Evolutionary conservation across 1,139 yeast genomes (phyloP).

Genomic region (Magnusiomyces paraingens): DNA sequence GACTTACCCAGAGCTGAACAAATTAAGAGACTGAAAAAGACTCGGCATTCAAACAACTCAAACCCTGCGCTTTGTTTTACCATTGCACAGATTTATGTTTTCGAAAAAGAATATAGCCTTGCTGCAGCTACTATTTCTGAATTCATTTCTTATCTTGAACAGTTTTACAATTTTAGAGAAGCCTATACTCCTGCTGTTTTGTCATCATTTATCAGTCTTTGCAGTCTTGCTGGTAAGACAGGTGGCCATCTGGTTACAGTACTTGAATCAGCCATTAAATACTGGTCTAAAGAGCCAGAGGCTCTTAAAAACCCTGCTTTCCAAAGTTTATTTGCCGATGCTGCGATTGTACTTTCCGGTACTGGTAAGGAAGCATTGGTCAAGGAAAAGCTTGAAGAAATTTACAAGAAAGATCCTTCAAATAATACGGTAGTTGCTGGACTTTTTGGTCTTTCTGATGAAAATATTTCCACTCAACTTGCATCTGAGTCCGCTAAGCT

Average conservation of each 20-base stretch:
- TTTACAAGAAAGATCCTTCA: slow-evolving; percentile 10
- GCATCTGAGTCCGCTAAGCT: slow-evolving; percentile 18
- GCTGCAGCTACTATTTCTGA: slow-evolving; percentile 40
- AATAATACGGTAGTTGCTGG: slow-evolving; percentile 19
- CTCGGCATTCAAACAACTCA: slow-evolving; percentile 12
- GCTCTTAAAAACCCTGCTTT: slow-evolving; percentile 16
- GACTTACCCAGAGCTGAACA: slow-evolving; percentile 11
- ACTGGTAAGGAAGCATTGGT: slow-evolving; percentile 14
- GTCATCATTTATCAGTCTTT: slow-evolving; percentile 42
- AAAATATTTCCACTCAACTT: slow-evolving; percentile 15
- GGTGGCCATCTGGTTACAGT: background rate
- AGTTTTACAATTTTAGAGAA: slow-evolving; percentile 2
- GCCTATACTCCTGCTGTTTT: slow-evolving; percentile 41
- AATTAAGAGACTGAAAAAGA: slow-evolving; percentile 16
- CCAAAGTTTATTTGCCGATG: slow-evolving; percentile 20
- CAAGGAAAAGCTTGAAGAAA: slow-evolving; percentile 14
- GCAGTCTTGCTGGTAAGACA: slow-evolving; percentile 35
- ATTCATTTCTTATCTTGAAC: slow-evolving; percentile 15
- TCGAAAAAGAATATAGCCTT: slow-evolving; percentile 31
- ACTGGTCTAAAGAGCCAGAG: slow-evolving; percentile 6
- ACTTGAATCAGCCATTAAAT: slow-evolving; percentile 13
- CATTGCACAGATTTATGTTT: slow-evolving; percentile 43
- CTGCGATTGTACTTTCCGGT: slow-evolving; percentile 19
- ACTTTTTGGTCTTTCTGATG: slow-evolving; percentile 21
- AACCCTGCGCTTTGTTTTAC: slow-evolving; percentile 25